These are phyloP conservation scores for Cryptococcus maquisensis DNA, from an alignment of 1,284 basidiomycete species.

Conservation along the genomic window DNA sequence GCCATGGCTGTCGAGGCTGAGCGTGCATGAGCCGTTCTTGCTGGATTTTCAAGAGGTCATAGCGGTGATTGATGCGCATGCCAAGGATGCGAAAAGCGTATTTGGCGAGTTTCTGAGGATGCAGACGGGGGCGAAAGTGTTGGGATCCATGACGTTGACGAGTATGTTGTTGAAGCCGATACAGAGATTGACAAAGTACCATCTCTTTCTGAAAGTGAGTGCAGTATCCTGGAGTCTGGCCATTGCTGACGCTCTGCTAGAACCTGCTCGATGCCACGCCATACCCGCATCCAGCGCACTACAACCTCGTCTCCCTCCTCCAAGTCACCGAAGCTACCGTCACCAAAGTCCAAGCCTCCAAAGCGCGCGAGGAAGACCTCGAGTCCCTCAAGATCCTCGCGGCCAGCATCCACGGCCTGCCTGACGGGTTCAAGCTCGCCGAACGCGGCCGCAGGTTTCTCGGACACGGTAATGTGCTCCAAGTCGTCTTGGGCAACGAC, in stretches of 20 bases:
- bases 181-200: slow-evolving; percentile 66
- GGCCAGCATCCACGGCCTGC: slow-evolving; percentile 59
- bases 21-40: slow-evolving; percentile 76
- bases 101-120: slow-evolving; percentile 80
- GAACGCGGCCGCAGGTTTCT: slow-evolving; percentile 67
- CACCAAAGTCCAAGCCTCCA: slow-evolving; percentile 72
- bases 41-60: slow-evolving; percentile 64
- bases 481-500: background rate
- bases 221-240: no score
- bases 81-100: slow-evolving; percentile 58
- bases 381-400: slow-evolving; percentile 63
- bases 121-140: slow-evolving; percentile 64
- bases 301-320: slow-evolving; percentile 62
- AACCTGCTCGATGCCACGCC: slow-evolving; percentile 65
- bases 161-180: slow-evolving; percentile 70
- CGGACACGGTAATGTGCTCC: slow-evolving; percentile 59
- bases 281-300: slow-evolving; percentile 62
- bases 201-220: slow-evolving; percentile 65
- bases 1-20: slow-evolving; percentile 59
- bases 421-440: slow-evolving; percentile 56
- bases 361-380: slow-evolving; percentile 76
- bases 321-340: slow-evolving; percentile 65
- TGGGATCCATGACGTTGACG: slow-evolving; percentile 63
- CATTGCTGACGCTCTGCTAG: slow-evolving; percentile 42
- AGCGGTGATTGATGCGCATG: slow-evolving; percentile 56